Evolutionary conservation across 2,329 filamentous ascomycete genomes (phyloP).

Genomic region (Fusarium austroafricanum): DNA sequence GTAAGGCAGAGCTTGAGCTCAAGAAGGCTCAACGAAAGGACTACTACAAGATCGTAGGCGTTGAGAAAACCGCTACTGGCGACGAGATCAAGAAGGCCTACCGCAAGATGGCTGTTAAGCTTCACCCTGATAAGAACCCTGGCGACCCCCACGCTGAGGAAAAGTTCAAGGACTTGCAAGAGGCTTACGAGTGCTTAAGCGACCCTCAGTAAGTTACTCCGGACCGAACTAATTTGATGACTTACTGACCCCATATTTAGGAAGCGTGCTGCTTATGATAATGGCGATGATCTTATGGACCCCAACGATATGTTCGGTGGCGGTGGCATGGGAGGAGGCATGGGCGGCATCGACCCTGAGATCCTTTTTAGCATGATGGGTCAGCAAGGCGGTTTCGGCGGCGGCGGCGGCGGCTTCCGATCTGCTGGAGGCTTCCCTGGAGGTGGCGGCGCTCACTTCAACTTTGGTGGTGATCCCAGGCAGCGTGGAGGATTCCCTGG

Average conservation of each 20-base stretch:
- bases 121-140: conserved; percentile 98
- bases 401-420: conserved; percentile 65
- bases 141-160: conserved; percentile 85
- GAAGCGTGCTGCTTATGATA: conserved; percentile 91
- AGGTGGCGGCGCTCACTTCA: conserved; percentile 69
- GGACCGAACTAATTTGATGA: not conserved
- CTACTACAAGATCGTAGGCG: conserved; percentile 96
- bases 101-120: conserved; percentile 90
- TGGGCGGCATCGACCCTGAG: conserved; percentile 78
- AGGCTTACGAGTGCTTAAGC: conserved; percentile 95
- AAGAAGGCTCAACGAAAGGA: conserved; percentile 99
- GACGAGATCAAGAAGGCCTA: conserved; percentile 96
- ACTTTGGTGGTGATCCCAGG: conserved; percentile 60
- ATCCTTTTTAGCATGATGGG: conserved; percentile 89
- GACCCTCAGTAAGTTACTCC: conserved; percentile 82
- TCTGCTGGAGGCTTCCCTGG: conserved; percentile 63
- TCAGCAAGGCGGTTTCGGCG: conserved; percentile 67
- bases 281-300: conserved; percentile 90
- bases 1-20: conserved; percentile 90
- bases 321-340: conserved; percentile 72
- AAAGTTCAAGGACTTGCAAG: conserved; percentile 97
- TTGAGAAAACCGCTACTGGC: conserved; percentile 87
- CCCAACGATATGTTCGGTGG: conserved; percentile 86
- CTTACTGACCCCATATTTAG: conserved; percentile 60
- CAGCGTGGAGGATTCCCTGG: conserved; percentile 54